Base-by-base conservation (phyloP, 2,329 filamentous ascomycete genomes). In the Didymella exigua region DNA sequence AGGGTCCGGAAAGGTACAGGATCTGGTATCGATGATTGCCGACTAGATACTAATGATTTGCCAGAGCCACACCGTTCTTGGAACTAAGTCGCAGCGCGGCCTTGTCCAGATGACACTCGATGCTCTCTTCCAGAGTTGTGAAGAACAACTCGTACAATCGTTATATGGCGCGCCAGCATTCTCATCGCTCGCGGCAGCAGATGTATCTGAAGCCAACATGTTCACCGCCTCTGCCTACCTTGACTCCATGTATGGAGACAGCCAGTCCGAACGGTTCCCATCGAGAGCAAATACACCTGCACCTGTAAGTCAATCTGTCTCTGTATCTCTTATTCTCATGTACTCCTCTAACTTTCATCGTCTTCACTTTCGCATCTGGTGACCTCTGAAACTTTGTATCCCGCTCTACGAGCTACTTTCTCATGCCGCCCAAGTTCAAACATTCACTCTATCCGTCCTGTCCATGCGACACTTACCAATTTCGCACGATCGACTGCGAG, bases 61-160 rank as follows among this genome's bases (percentile, higher is more conserved):
- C 21, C 33, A 97, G 93, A 96, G 91, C 60, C 93, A 99, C 74
- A 99, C 95, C 0, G 96, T 98, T 56, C 84, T 99, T 14, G 95
- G 95, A 50, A 96, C 91, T 11, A 89, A 88, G 63, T 86, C 84
- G 19, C 90, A 97, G 75, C 88, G 93, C 61, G 95, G 95, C 59
- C 79, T 99, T 49, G 96, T 92, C 0, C 95, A 99, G 74, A 88
- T 99, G 68, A 85, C 91, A 0, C 87, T 99, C 49, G 93, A 98
- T 69, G 84, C 96, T 34, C 82, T 98, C 44, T 99, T 96, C 77
- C 87, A 88, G 59, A 93, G 90, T 38, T 86, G 96, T 45, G 86
- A 86, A 54, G 78, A 84, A 16, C 89, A 87, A 55, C 85, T 96
- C 49, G 85, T 89, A 61, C 86, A 90, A 43, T 74, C 75, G 10